Evolutionary conservation across 495 filamentous ascomycete species (phyloP), one percentile per base, ranked within the genome.

Genomic region (Tuber borchii): DNA sequence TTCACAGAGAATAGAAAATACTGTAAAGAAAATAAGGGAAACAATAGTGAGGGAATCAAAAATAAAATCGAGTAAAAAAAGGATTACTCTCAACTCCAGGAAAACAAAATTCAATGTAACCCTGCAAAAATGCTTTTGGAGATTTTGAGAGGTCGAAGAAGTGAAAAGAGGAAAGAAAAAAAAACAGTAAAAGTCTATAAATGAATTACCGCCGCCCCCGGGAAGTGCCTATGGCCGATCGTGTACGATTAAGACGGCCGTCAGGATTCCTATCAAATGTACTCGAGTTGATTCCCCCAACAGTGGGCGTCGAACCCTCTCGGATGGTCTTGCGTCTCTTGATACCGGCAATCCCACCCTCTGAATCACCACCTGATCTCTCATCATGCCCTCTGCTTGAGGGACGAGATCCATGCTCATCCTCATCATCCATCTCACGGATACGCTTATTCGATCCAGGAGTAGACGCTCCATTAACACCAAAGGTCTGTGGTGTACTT

Each of bases 311-410:
- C 69, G 85, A 84, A 19, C 89, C 87, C 75, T 92, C 89, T 56
- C 91, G 87, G 74, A 93, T 86, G 1, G 92, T 94, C 87, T 94
- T 95, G 48, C 92, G 91, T 37, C 95, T 91, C 85, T 99, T 99
- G 78, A 90, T 80, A 26, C 92, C 89, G 56, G 91, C 87, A 37
- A 87, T 83, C 17, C 91, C 89, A n/a, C 83, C 81, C 22, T 83
- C 81, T 14, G 71, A 71, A 71, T 81, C 79, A 31, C 72, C 79
- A 71, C 81, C 77, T 70, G 81, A 75, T 65, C 80, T 75, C 65
- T 83, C 81, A 48, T 83, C 81, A 80, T 83, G 71, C 69, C 79
- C 76, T 75, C 88, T 86, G 84, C 90, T 93, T 70, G 90, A 87
- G 31, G 93, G 90, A 31, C 93, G 91, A 72, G 87, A 87, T 72